Evolutionary conservation across 805 yeast genomes (phyloP).

Genomic region (Geotrichum ghanense): DNA sequence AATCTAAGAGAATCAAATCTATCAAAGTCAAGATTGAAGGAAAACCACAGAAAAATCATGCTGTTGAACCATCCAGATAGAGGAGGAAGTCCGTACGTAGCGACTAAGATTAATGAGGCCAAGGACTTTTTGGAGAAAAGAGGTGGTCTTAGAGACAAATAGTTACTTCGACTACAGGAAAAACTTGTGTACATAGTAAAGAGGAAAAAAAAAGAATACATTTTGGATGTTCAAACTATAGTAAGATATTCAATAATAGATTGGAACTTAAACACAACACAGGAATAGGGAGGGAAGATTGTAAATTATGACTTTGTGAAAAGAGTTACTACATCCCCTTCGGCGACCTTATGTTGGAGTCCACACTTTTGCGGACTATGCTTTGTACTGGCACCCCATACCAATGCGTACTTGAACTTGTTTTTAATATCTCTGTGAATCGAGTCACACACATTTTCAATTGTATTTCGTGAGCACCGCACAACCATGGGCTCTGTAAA

Average conservation of each 20-base stretch:
- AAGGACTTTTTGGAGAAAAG: conserved; percentile 69
- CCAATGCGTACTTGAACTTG: conserved; percentile 86
- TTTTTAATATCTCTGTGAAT: conserved; percentile 88
- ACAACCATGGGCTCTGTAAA: conserved; percentile 88
- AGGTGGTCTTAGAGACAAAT: conserved; percentile 19
- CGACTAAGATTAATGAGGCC: conserved; percentile 80
- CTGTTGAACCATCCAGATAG: conserved; percentile 78
- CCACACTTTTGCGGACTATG: conserved; percentile 98
- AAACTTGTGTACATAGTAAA: no score
- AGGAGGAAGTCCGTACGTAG: conserved; percentile 74
- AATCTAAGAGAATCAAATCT: conserved; percentile 39
- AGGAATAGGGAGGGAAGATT: not conserved
- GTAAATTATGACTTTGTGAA: conserved; percentile 56
- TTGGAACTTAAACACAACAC: no score
- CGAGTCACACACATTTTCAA: conserved; percentile 82
- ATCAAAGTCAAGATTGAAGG: conserved; percentile 38
- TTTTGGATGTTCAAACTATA: no score
- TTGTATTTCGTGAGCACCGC: conserved; percentile 55
- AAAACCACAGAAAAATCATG: conserved; percentile 67
- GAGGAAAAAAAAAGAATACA: no score
- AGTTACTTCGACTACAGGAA: no score
- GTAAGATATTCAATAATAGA: no score
- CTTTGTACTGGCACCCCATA: conserved; percentile 93
- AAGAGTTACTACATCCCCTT: conserved; percentile 89
- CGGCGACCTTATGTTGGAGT: conserved; percentile 65